Percentiles rank a stretch among this genome's conserved stretches.
These are phyloP conservation scores for Plantago major DNA, from an alignment of 257 asterid species.

Conservation along the genomic window DNA sequence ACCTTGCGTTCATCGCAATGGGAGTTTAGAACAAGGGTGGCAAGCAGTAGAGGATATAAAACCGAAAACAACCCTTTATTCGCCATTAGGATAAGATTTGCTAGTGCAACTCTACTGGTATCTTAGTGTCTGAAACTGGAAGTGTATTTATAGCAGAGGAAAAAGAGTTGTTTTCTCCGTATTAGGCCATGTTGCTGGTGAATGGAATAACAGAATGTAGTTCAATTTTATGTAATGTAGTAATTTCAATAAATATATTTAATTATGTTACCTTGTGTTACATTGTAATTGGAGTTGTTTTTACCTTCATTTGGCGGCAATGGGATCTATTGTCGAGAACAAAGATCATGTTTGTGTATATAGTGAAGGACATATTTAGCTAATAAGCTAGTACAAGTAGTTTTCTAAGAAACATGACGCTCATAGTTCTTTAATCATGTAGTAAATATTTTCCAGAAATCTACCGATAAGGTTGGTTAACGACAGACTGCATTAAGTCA, in stretches of 20 bases:
- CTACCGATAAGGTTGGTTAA: too few relatives aligned
- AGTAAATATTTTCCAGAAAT: too few relatives aligned
- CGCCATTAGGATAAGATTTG: slow-evolving; percentile 15
- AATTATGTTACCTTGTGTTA: background rate
- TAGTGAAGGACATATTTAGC: too few relatives aligned
- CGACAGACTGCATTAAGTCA: too few relatives aligned
- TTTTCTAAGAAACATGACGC: too few relatives aligned
- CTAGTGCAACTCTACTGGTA: background rate
- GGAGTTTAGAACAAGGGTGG: slow-evolving; percentile 28
- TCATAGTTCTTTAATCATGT: too few relatives aligned
- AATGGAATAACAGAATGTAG: background rate
- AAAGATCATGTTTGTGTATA: too few relatives aligned
- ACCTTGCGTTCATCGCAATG: slow-evolving; percentile 29
- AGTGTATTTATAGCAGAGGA: slow-evolving; percentile 11
- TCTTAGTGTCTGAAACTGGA: background rate
- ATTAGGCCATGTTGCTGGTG: background rate
- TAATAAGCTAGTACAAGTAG: too few relatives aligned
- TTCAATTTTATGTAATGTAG: background rate
- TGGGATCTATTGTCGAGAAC: background rate
- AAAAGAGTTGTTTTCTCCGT: slow-evolving; percentile 21
- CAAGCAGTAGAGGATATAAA: slow-evolving; percentile 20
- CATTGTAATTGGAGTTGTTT: slow-evolving; percentile 7
- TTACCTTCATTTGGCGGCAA: slow-evolving; percentile 18
- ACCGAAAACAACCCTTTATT: background rate
- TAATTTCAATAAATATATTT: background rate